Conservation (phyloP, 176 grass and related monocot species). For the Lolium rigidum region DNA sequence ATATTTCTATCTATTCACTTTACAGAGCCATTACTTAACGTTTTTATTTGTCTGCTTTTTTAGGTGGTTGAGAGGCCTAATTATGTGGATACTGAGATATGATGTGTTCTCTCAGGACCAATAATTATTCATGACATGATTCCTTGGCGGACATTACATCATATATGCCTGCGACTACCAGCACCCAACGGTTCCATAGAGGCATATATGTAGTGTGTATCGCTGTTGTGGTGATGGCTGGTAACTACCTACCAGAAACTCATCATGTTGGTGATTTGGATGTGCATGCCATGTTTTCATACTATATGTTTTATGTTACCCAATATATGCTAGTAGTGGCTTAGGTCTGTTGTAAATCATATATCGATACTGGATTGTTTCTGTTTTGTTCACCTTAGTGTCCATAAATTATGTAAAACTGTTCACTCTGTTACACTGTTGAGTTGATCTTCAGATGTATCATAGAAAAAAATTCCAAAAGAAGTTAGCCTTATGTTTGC, state of each 20-base stretch:
- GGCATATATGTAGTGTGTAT: neutral
- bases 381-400: constrained; percentile 43
- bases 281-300: constrained; percentile 24
- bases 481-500: constrained; percentile 19
- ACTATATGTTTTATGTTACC: constrained; percentile 27
- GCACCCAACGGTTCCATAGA: neutral
- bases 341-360: constrained; percentile 43
- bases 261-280: constrained; percentile 23
- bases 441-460: constrained; percentile 34
- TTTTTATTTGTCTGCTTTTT: constrained; percentile 33
- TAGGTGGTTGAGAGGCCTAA: constrained; percentile 64
- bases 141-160: neutral
- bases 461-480: constrained; percentile 34
- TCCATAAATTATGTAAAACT: constrained; percentile 51
- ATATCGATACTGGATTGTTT: constrained; percentile 41
- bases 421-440: neutral
- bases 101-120: constrained; percentile 25
- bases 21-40: neutral
- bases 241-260: neutral
- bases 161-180: neutral
- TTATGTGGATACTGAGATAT: constrained; percentile 63
- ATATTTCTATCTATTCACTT: neutral
- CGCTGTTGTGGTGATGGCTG: constrained; percentile 5
- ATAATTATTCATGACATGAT: constrained; percentile 18
- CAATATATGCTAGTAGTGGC: constrained; percentile 33